A percentile compares a stretch with the other conserved stretches of the same genome.
Evolutionary conservation across 2,329 filamentous ascomycete genomes (phyloP).

Genomic region (Fusarium sp.): DNA sequence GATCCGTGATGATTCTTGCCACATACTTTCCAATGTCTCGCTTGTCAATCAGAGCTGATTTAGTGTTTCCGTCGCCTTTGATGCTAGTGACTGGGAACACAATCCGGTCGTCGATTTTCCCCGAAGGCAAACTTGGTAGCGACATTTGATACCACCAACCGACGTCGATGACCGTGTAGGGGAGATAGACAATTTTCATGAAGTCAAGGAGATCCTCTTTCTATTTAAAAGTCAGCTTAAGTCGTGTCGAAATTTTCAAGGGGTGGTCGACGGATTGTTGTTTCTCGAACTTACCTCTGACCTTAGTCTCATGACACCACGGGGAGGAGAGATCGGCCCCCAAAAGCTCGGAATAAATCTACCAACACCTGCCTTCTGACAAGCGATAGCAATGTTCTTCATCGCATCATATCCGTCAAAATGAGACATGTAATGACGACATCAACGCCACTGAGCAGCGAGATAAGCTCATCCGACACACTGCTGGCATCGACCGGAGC

Average conservation of each 20-base stretch:
- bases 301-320: not conserved
- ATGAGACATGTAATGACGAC: not conserved
- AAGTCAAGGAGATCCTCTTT: too few species aligned
- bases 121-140: not conserved
- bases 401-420: not conserved
- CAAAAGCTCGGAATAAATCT: not conserved
- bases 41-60: not conserved
- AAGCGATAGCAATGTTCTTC: not conserved
- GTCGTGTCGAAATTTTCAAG: too few species aligned
- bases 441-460: not conserved
- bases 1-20: constrained; percentile 61
- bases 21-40: constrained; percentile 44
- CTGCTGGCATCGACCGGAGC: too few species aligned
- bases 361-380: not conserved
- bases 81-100: not conserved
- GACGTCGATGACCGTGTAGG: not conserved
- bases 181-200: not conserved
- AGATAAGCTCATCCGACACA: not conserved
- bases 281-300: too few species aligned
- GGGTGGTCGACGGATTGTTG: too few species aligned
- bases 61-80: not conserved
- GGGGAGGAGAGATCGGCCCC: not conserved
- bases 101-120: not conserved
- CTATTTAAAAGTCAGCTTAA: too few species aligned
- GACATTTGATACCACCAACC: not conserved